Conservation (phyloP, 352 stramenopile genomes). For the Sclerospora graminicola region DNA sequence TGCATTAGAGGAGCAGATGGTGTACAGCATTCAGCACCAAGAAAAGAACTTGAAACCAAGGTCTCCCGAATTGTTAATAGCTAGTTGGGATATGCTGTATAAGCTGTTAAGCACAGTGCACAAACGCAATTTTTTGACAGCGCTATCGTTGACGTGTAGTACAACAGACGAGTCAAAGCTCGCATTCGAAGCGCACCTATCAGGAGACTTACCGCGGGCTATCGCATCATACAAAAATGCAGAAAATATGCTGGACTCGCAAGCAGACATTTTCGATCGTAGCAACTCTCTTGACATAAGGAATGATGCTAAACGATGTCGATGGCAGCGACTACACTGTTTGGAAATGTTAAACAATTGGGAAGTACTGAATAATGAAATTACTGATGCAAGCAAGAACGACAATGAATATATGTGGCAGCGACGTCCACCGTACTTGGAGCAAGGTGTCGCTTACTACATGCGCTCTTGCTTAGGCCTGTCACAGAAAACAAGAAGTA, state of each 20-base stretch:
- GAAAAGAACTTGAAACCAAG: background rate
- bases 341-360: slow-evolving; percentile 64
- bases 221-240: slow-evolving; percentile 67
- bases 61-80: slow-evolving; percentile 14
- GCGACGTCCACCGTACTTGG: slow-evolving; percentile 48
- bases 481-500: slow-evolving; percentile 7
- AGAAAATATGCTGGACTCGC: slow-evolving; percentile 28
- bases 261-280: slow-evolving; percentile 31
- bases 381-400: slow-evolving; percentile 11
- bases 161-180: slow-evolving; percentile 42
- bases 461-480: slow-evolving; percentile 34
- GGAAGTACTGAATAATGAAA: slow-evolving; percentile 41
- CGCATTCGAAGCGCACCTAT: slow-evolving; percentile 52
- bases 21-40: slow-evolving; percentile 12
- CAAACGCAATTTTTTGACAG: slow-evolving; percentile 54
- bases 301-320: slow-evolving; percentile 44
- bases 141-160: slow-evolving; percentile 41
- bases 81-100: slow-evolving; percentile 62
- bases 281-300: slow-evolving; percentile 14
- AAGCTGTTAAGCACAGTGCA: slow-evolving; percentile 57
- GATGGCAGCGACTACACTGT: slow-evolving; percentile 53
- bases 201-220: slow-evolving; percentile 56
- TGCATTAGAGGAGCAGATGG: slow-evolving; percentile 56
- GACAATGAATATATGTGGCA: slow-evolving; percentile 39
- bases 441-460: slow-evolving; percentile 51